Base-by-base conservation (phyloP, 352 stramenopile species). In the Pythium aquatile region DNA sequence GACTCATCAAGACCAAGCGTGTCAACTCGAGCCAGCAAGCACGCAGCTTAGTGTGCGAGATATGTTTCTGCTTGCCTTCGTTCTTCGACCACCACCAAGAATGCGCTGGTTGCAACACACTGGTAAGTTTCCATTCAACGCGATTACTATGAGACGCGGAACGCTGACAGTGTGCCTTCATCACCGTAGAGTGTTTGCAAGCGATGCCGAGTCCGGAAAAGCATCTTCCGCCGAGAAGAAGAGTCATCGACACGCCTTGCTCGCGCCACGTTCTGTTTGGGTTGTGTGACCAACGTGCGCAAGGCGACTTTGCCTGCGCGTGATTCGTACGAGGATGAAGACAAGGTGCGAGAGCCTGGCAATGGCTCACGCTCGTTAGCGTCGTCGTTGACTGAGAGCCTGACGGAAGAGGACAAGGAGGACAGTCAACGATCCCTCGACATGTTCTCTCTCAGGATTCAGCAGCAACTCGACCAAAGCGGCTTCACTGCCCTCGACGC, bases 381-480 rank as follows among this genome's bases (percentile, higher is more conserved):
- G 37, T 56, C 1, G 58, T 16, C 40, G 48, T 35, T 48, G 55
- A 33, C 39, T 44, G 30, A 14, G 54, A 9, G 2, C 20, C 20
- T 24, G 20, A 48, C 14, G 55, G 37, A 44, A 44, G 37, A 68
- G 9, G 30, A 59, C 26, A 20, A 49, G 5, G 44, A 49, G 8
- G 61, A 70, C 14, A 75, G 68, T 44, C 11, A 65, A 26, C 69
- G 65, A 3, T 73, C 65, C 30, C 57, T 76, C 24, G 53, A 26
- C 29, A 35, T 49, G 39, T 76, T 76, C 61, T 68, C 69, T 40
- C 53, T 66, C 51, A 69, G 68, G 55, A 48, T 76, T 5, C 40
- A 49, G 37, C 57, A 35, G 17, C 65, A 73, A 14, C 52, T 76
- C 9, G 42, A 56, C 16, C 57, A 65, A 4, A 44, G 66, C 11